Evolutionary conservation across 306 rosid genomes (phyloP).

Genomic region (Astragalus membranaceus): DNA sequence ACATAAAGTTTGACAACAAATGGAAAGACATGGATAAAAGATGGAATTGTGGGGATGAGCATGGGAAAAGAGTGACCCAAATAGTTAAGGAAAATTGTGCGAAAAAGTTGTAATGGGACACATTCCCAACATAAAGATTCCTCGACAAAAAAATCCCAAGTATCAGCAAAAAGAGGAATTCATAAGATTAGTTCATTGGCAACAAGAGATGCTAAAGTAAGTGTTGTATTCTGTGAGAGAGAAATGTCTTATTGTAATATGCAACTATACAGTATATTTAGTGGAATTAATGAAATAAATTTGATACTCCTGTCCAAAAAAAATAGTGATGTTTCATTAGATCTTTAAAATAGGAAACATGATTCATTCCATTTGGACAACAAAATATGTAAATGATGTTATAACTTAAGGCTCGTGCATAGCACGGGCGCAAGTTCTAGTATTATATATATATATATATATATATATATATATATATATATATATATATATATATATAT

Average conservation of each 20-base stretch:
- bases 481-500: too few relatives aligned
- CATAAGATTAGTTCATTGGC: conserved; percentile 26
- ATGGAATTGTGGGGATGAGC: conserved; percentile 38
- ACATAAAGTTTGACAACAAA: conserved; percentile 51
- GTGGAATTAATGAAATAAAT: conserved; percentile 9
- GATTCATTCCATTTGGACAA: too few relatives aligned
- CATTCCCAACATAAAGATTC: conserved; percentile 19
- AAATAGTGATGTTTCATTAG: too few relatives aligned
- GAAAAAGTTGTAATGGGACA: background rate
- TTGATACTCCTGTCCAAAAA: background rate
- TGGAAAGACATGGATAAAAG: conserved; percentile 49
- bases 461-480: too few relatives aligned
- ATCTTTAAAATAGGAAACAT: too few relatives aligned
- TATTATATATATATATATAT: too few relatives aligned
- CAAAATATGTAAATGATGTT: too few relatives aligned
- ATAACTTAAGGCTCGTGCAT: too few relatives aligned
- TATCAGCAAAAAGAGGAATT: conserved; percentile 28
- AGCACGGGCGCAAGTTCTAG: too few relatives aligned
- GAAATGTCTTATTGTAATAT: conserved; percentile 16
- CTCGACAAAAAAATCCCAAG: conserved; percentile 31
- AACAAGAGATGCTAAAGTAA: conserved; percentile 48
- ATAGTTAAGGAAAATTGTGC: conserved; percentile 19
- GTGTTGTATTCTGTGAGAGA: conserved; percentile 24
- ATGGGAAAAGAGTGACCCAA: conserved; percentile 22
- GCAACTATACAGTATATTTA: background rate